Conservation (phyloP, 768 basidiomycete species). For the Mycena chlorophos region DNA sequence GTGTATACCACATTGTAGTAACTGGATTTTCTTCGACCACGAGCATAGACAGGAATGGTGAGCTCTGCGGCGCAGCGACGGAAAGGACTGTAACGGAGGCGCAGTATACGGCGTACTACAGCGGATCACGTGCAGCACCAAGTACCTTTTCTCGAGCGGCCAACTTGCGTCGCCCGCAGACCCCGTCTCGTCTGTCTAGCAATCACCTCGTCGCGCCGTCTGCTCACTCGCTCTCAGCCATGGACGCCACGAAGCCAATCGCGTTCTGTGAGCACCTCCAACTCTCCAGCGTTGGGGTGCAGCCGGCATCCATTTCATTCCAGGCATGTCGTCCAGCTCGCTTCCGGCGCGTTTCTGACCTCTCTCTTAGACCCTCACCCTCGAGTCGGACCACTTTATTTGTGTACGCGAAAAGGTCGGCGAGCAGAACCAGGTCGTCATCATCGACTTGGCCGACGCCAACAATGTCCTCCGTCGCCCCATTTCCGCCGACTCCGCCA, state of each 20-base stretch:
- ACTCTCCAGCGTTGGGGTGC: conserved; percentile 92
- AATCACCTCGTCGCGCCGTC: not conserved
- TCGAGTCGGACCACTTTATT: conserved; percentile 98
- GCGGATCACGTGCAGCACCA: not conserved
- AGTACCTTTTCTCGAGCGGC: not conserved
- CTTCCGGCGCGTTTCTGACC: conserved; percentile 1
- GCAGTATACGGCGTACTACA: no score
- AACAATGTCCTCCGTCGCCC: conserved; percentile 96
- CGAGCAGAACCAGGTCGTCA: conserved; percentile 97
- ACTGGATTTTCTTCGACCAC: not conserved
- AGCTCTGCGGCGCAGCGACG: no score
- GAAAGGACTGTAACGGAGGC: no score
- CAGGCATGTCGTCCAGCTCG: conserved; percentile 56
- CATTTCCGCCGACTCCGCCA: conserved; percentile 97
- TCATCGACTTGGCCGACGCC: conserved; percentile 95
- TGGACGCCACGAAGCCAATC: conserved; percentile 71
- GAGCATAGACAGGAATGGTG: not conserved
- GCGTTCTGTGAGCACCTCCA: conserved; percentile 90
- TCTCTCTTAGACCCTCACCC: conserved; percentile 71
- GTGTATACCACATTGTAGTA: not conserved
- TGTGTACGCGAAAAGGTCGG: conserved; percentile 95
- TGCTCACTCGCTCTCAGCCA: conserved; percentile 22
- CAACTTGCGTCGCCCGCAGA: conserved; percentile 15
- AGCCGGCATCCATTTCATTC: conserved; percentile 96
- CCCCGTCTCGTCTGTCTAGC: conserved; percentile 17